These are phyloP conservation scores for Ganoderma sp. DNA, from an alignment of 1,284 basidiomycete species.

Conservation along the genomic window DNA sequence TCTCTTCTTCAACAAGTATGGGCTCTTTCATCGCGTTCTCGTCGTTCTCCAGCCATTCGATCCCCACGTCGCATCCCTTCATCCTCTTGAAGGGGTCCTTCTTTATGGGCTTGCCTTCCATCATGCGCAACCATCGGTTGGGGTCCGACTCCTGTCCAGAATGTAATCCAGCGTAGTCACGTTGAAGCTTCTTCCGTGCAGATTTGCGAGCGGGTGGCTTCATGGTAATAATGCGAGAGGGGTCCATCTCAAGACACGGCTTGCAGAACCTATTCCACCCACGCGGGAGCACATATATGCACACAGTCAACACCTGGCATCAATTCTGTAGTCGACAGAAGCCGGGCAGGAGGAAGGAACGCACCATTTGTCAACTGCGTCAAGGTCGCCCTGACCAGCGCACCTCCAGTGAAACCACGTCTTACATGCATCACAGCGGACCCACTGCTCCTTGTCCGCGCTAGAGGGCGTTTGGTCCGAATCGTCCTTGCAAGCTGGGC, in stretches of 20 bases:
- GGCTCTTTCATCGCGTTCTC: conserved; percentile 77
- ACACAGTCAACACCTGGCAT: not conserved
- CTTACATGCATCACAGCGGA: conserved; percentile 78
- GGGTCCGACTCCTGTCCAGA: conserved; percentile 66
- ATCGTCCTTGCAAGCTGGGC: conserved; percentile 35
- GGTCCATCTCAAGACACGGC: conserved; percentile 62
- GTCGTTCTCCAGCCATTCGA: conserved; percentile 76
- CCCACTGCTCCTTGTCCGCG: conserved; percentile 69
- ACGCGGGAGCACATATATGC: not conserved
- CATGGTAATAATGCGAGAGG: conserved; percentile 68
- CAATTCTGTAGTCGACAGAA: not conserved
- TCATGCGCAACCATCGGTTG: conserved; percentile 68
- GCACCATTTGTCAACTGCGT: conserved; percentile 64
- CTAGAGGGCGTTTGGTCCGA: conserved; percentile 20
- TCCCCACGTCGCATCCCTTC: conserved; percentile 65
- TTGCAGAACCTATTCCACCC: conserved; percentile 68
- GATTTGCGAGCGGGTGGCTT: conserved; percentile 82
- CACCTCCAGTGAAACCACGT: conserved; percentile 85
- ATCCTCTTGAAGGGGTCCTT: conserved; percentile 68
- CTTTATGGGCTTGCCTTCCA: conserved; percentile 68
- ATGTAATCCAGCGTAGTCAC: conserved; percentile 76
- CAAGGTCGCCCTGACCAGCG: conserved; percentile 70
- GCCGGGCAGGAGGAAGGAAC: conserved; percentile 10
- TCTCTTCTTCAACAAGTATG: conserved; percentile 73
- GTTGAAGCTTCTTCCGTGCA: conserved; percentile 68